phyloP scores from a whole-genome alignment of 495 filamentous ascomycete species.

The Hyaloscypha bicolor region DNA sequence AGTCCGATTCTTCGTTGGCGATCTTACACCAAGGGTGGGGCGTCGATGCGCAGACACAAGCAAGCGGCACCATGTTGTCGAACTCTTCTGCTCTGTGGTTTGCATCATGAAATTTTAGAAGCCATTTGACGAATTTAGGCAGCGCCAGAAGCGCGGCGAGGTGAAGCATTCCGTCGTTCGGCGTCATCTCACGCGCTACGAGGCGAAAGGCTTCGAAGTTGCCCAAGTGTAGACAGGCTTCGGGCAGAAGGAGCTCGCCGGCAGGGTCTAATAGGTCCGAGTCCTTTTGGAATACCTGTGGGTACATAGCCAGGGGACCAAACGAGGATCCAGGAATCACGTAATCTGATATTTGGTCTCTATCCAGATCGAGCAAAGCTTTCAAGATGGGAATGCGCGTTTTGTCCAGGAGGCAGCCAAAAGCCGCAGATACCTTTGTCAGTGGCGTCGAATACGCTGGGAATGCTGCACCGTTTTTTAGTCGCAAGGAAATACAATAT shows the following conservation, averaged over 20 bases:
- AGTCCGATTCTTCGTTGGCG: conserved; percentile 14
- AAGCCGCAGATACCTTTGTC: conserved; percentile 19
- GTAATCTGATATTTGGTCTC: conserved; percentile 17
- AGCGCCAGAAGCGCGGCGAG: conserved; percentile 13
- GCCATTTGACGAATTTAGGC: conserved; percentile 16
- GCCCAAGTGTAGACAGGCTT: conserved; percentile 13
- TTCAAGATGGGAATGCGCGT: conserved; percentile 13
- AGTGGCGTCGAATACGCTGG: conserved; percentile 15
- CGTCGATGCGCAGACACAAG: conserved; percentile 5
- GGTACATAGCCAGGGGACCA: conserved; percentile 2
- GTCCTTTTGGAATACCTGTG: conserved; percentile 8
- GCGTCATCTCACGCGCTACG: neutral
- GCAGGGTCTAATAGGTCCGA: neutral
- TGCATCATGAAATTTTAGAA: conserved; percentile 10
- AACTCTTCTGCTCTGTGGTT: conserved; percentile 9
- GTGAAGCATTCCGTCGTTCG: conserved; percentile 20
- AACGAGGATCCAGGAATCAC: conserved; percentile 16
- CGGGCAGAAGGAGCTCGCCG: conserved; percentile 6
- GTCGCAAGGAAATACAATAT: conserved; percentile 2
- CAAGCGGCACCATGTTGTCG: conserved; percentile 17
- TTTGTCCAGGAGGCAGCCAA: conserved; percentile 16
- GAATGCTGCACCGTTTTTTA: conserved; percentile 4
- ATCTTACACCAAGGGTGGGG: conserved; percentile 16
- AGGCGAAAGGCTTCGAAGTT: conserved; percentile 17
- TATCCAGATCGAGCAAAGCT: conserved; percentile 12